phyloP scores from a whole-genome alignment of 345 rosid species.

The Carallia pectinifolia region DNA sequence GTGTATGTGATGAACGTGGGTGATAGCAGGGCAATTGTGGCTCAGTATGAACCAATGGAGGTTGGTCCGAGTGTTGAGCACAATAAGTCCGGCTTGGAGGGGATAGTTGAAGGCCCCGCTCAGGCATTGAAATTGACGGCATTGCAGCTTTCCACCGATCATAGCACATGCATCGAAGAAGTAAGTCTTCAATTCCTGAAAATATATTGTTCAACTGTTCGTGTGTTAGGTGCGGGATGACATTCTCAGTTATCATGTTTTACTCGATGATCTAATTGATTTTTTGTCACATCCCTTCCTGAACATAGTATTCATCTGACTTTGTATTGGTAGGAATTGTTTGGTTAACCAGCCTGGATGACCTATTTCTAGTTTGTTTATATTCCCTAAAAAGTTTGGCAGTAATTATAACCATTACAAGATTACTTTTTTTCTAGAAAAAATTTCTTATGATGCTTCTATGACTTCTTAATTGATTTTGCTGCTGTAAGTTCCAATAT shows the following conservation, averaged over 20 bases:
- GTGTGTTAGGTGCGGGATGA: neutral
- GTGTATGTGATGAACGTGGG: constrained; percentile 97
- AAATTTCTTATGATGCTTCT: neutral
- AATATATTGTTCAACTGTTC: constrained; percentile 3
- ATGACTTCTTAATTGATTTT: neutral
- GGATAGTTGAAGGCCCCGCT: constrained; percentile 50
- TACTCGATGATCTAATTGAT: constrained; percentile 4
- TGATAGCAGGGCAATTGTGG: constrained; percentile 95
- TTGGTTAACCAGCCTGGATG: neutral
- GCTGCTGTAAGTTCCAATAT: neutral
- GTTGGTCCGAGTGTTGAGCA: constrained; percentile 38
- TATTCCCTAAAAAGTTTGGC: neutral
- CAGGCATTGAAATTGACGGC: constrained; percentile 55
- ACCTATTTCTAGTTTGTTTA: neutral
- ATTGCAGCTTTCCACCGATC: constrained; percentile 90
- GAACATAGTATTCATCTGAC: constrained; percentile 4
- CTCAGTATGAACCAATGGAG: constrained; percentile 58
- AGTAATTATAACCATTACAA: neutral
- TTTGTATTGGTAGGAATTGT: neutral
- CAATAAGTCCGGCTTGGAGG: constrained; percentile 41
- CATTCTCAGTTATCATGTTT: neutral
- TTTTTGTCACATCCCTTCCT: neutral
- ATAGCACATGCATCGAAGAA: constrained; percentile 93
- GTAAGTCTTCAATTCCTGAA: constrained; percentile 45
- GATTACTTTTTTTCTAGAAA: neutral